These are phyloP conservation scores for Chaetomium tenue DNA, from an alignment of 495 filamentous ascomycete species.

Conservation along the genomic window DNA sequence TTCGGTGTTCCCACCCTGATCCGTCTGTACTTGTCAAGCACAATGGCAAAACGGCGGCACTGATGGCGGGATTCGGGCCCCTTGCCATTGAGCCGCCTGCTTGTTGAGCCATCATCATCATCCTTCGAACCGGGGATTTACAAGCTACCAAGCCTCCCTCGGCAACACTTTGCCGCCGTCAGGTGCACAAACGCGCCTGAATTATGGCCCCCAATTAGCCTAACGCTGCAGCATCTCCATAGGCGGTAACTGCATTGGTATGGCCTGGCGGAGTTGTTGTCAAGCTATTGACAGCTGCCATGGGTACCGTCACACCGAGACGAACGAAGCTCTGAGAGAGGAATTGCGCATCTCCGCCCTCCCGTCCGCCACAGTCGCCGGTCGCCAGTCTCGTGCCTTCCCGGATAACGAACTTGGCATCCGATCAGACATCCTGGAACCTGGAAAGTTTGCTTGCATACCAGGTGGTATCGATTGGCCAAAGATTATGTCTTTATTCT, in stretches of 20 bases:
- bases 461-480: too few species aligned
- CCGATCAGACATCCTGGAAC: neutral
- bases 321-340: too few species aligned
- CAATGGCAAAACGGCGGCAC: neutral
- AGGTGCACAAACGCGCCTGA: neutral
- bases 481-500: too few species aligned
- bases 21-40: neutral
- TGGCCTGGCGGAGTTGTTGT: neutral
- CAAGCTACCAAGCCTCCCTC: conserved; percentile 3
- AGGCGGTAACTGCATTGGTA: neutral
- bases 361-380: neutral
- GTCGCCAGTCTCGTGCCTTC: neutral
- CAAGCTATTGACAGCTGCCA: neutral
- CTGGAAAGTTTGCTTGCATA: too few species aligned
- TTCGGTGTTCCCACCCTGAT: neutral
- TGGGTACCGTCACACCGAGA: too few species aligned
- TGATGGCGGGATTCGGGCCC: neutral
- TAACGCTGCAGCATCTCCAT: neutral
- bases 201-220: conserved; percentile 9
- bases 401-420: neutral
- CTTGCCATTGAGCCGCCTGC: neutral
- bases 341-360: neutral
- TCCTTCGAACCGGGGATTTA: neutral
- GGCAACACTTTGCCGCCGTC: conserved; percentile 3
- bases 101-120: conserved; percentile 7